phyloP scores from a whole-genome alignment of 345 rosid species.

The Hibiscus tridactylites region DNA sequence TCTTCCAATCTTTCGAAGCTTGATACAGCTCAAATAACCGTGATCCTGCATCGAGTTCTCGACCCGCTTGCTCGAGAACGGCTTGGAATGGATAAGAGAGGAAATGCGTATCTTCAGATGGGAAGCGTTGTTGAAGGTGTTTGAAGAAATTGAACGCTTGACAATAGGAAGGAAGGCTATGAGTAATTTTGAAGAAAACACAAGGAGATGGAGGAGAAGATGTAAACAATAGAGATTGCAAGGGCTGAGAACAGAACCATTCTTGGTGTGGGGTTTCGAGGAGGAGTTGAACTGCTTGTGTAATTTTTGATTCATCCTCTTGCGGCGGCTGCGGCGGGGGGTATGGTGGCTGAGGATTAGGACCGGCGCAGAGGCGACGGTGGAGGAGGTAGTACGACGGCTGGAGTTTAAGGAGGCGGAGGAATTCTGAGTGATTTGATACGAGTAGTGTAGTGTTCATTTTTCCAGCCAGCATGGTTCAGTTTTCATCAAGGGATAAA shows the following conservation, averaged over 20 bases:
- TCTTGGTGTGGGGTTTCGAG: conserved; percentile 40
- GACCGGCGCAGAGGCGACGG: conserved; percentile 5
- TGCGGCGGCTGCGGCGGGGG: conserved; percentile 9
- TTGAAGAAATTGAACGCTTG: conserved; percentile 51
- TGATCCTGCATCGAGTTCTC: conserved; percentile 26
- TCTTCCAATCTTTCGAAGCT: conserved; percentile 34
- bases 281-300: conserved; percentile 35
- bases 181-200: conserved; percentile 38
- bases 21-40: conserved; percentile 40
- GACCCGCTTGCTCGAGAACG: conserved; percentile 45
- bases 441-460: conserved; percentile 20
- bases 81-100: conserved; percentile 54
- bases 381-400: background rate
- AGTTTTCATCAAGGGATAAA: background rate
- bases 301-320: conserved; percentile 25
- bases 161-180: conserved; percentile 38
- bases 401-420: conserved; percentile 2
- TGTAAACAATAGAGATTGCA: conserved; percentile 32
- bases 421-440: background rate
- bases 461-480: background rate
- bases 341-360: background rate
- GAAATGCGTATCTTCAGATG: conserved; percentile 14
- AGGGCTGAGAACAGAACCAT: conserved; percentile 42
- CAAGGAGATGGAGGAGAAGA: conserved; percentile 27
- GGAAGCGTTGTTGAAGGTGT: conserved; percentile 30